phyloP scores from a whole-genome alignment of 257 asterid species.

The Prunella vulgaris region DNA sequence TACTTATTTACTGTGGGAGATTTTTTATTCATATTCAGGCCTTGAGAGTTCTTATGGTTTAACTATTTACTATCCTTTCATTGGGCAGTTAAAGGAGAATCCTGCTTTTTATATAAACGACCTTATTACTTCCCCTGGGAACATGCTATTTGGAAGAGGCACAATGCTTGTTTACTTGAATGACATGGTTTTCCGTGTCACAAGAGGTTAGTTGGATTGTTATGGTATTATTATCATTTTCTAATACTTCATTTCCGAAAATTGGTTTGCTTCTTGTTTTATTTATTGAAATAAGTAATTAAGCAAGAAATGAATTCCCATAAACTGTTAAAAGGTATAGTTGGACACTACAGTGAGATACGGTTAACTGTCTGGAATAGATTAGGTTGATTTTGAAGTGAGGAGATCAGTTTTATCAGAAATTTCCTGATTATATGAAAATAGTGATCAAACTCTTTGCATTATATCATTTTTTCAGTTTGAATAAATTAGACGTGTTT shows the following conservation, averaged over 20 bases:
- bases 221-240: not conserved
- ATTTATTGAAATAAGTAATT: not conserved
- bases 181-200: slow-evolving; percentile 41
- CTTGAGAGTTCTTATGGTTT: slow-evolving; percentile 1
- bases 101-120: slow-evolving; percentile 52
- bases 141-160: slow-evolving; percentile 45
- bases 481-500: not conserved
- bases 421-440: no score
- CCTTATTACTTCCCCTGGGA: slow-evolving; percentile 45
- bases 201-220: slow-evolving; percentile 36
- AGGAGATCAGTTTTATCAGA: no score
- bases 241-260: not conserved
- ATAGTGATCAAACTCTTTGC: not conserved
- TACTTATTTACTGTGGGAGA: not conserved
- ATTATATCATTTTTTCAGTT: not conserved
- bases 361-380: no score
- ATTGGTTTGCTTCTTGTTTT: not conserved
- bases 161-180: slow-evolving; percentile 41
- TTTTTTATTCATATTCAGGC: not conserved
- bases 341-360: not conserved
- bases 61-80: slow-evolving; percentile 16
- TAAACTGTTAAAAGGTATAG: not conserved
- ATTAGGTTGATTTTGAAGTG: no score
- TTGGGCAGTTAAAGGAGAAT: slow-evolving; percentile 62
- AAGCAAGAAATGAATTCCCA: not conserved